Percentiles rank a stretch among this genome's conserved stretches.
phyloP scores from a whole-genome alignment of 352 stramenopile species.

The Thalassiosira hispida region DNA sequence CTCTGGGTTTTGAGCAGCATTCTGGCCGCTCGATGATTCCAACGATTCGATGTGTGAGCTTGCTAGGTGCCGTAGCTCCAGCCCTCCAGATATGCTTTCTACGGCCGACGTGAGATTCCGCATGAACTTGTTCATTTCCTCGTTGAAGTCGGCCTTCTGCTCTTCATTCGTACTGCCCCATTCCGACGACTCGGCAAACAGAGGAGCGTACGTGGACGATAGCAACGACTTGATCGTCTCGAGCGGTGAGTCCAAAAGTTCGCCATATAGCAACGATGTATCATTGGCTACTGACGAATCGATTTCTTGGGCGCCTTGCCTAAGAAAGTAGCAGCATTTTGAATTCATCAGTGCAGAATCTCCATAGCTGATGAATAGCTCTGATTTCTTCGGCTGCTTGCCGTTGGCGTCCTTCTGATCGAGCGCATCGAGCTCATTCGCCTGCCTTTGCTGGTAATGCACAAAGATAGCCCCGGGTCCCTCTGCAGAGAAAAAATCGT shows the following conservation, averaged over 20 bases:
- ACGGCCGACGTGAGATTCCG: conserved; percentile 93
- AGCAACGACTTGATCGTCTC: conserved; percentile 84
- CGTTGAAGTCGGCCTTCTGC: conserved; percentile 88
- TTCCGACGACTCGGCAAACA: conserved; percentile 92
- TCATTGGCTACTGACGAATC: conserved; percentile 75
- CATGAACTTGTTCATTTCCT: conserved; percentile 94
- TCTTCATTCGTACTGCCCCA: conserved; percentile 95
- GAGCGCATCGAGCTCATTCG: conserved; percentile 51
- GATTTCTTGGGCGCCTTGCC: conserved; percentile 57
- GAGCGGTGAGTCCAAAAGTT: conserved; percentile 83
- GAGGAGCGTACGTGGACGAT: conserved; percentile 89
- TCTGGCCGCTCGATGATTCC: conserved; percentile 69
- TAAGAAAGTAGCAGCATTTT: conserved; percentile 86
- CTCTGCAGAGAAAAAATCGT: conserved; percentile 66
- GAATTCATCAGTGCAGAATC: conserved; percentile 75
- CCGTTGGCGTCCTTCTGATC: conserved; percentile 35
- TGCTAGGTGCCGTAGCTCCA: conserved; percentile 89
- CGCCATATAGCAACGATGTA: conserved; percentile 84
- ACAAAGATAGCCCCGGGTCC: conserved; percentile 61
- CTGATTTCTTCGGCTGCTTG: conserved; percentile 55
- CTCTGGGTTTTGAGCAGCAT: conserved; percentile 88
- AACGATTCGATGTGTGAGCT: conserved; percentile 57
- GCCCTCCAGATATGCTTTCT: conserved; percentile 93
- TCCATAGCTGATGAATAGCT: conserved; percentile 84
- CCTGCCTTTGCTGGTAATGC: conserved; percentile 63